These are phyloP conservation scores for Coemansia sp. DNA, from an alignment of 192 early-diverging fungal genomes.

Conservation along the genomic window DNA sequence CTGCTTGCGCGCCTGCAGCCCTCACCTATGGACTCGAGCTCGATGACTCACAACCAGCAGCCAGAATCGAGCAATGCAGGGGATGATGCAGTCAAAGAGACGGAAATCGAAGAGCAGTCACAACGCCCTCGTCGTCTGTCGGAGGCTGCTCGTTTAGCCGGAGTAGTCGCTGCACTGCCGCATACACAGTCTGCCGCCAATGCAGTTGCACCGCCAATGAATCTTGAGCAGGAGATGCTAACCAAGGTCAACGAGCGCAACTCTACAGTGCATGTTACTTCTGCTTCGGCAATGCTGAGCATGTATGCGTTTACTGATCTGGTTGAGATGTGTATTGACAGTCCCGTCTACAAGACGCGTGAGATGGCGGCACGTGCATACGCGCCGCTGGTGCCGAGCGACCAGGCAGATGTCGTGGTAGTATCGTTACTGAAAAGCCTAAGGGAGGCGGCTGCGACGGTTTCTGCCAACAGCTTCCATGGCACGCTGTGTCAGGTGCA, in stretches of 20 bases:
- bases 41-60: not conserved
- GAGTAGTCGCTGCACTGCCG: conserved; percentile 25
- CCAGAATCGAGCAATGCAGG: not conserved
- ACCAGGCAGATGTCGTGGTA: conserved; percentile 41
- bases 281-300: conserved; percentile 45
- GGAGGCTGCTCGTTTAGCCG: conserved; percentile 11
- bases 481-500: conserved; percentile 72
- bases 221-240: conserved; percentile 38
- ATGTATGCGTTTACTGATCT: conserved; percentile 54
- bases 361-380: conserved; percentile 84
- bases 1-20: conserved; percentile 80
- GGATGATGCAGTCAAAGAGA: not conserved
- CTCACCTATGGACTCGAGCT: conserved; percentile 48
- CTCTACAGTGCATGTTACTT: conserved; percentile 49
- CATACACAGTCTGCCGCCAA: conserved; percentile 29
- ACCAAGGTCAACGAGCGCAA: conserved; percentile 52
- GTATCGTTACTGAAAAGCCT: conserved; percentile 55
- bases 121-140: not conserved
- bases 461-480: conserved; percentile 70
- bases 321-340: conserved; percentile 47
- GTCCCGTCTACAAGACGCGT: conserved; percentile 63
- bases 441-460: conserved; percentile 34
- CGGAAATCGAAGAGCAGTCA: not conserved
- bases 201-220: conserved; percentile 50
- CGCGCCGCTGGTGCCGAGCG: conserved; percentile 68